These are phyloP conservation scores for Candida sithepensis DNA, from an alignment of 805 yeast species.

Conservation along the genomic window DNA sequence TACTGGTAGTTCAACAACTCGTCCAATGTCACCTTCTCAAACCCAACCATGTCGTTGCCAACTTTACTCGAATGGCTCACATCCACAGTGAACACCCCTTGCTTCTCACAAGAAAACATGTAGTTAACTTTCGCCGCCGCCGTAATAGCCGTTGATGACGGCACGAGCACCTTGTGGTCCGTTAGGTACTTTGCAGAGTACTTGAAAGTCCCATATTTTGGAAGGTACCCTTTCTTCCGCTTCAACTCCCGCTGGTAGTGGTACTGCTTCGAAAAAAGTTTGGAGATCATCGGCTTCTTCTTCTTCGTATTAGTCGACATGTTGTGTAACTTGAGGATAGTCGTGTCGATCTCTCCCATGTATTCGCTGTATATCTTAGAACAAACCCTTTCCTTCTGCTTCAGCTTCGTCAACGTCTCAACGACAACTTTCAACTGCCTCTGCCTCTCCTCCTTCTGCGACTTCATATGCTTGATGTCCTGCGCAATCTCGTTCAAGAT, in stretches of 20 bases:
- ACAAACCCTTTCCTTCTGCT: conserved; percentile 43
- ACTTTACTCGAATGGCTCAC: conserved; percentile 50
- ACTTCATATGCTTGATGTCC: conserved; percentile 57
- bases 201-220: conserved; percentile 73
- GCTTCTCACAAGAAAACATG: conserved; percentile 70
- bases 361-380: conserved; percentile 43
- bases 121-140: conserved; percentile 67
- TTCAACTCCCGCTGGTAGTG: conserved; percentile 70
- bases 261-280: conserved; percentile 66
- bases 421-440: conserved; percentile 39
- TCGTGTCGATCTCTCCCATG: conserved; percentile 42
- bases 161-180: conserved; percentile 67
- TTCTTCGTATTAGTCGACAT: conserved; percentile 37
- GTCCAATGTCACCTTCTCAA: conserved; percentile 59
- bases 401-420: conserved; percentile 40
- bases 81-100: conserved; percentile 70
- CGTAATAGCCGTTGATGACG: conserved; percentile 36
- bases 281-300: conserved; percentile 34
- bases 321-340: conserved; percentile 41
- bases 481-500: conserved; percentile 77
- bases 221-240: conserved; percentile 60
- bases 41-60: conserved; percentile 29
- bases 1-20: conserved; percentile 71
- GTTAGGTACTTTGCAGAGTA: conserved; percentile 71
- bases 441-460: conserved; percentile 39